Conservation (phyloP, 768 basidiomycete species). For the Hygrophorus pudorinus region DNA sequence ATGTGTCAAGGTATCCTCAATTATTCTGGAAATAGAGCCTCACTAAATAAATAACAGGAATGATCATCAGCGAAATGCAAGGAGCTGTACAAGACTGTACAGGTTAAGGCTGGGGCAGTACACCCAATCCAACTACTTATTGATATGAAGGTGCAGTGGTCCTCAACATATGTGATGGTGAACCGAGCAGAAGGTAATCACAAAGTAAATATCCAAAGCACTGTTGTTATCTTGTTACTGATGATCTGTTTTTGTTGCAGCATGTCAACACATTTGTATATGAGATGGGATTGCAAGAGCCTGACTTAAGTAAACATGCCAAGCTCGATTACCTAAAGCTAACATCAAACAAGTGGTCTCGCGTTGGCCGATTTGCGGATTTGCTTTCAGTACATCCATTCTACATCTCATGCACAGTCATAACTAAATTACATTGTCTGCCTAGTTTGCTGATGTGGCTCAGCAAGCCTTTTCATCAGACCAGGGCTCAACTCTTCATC, state of each 20-base stretch:
- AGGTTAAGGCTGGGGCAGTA: constrained; percentile 1
- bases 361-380: constrained; percentile 11
- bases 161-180: constrained; percentile 23
- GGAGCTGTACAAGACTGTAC: constrained; percentile 13
- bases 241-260: too few relatives aligned
- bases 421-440: constrained; percentile 2
- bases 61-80: constrained; percentile 17
- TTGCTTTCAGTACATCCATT: constrained; percentile 13
- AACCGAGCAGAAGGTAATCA: constrained; percentile 5
- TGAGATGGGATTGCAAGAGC: constrained; percentile 15
- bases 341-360: constrained; percentile 15
- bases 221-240: too few relatives aligned
- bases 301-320: constrained; percentile 14
- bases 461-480: constrained; percentile 26
- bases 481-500: constrained; percentile 17
- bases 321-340: constrained; percentile 15
- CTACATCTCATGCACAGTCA: too few relatives aligned
- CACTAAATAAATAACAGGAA: constrained; percentile 14
- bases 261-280: constrained; percentile 17
- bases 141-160: constrained; percentile 23
- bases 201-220: too few relatives aligned
- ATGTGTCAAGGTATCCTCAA: constrained; percentile 9
- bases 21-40: not conserved
- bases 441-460: constrained; percentile 20
- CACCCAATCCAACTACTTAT: constrained; percentile 16